Evolutionary conservation across 2,329 filamentous ascomycete species (phyloP).

Genomic region (Microsporum audouinii): DNA sequence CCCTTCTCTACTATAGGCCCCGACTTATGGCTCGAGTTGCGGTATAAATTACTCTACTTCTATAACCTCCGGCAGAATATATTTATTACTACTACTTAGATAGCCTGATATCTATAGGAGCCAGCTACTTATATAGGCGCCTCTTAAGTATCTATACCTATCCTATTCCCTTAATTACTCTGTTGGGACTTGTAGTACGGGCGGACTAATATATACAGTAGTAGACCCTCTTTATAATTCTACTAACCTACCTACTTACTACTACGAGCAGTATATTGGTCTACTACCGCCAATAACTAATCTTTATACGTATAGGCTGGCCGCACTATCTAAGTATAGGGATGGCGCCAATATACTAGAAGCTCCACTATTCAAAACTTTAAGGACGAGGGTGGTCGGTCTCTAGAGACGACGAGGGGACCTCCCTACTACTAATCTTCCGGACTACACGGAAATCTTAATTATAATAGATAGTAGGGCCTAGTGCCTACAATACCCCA

Average conservation of each 20-base stretch:
- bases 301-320: too few relatives aligned
- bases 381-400: background rate
- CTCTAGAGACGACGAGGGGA: background rate
- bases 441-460: background rate
- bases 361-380: too few relatives aligned
- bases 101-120: background rate
- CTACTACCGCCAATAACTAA: too few relatives aligned
- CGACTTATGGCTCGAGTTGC: background rate
- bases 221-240: too few relatives aligned
- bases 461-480: background rate
- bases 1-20: background rate
- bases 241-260: too few relatives aligned
- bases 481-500: background rate
- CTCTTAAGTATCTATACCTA: background rate
- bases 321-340: too few relatives aligned
- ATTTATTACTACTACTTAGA: background rate
- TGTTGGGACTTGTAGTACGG: background rate
- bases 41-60: background rate
- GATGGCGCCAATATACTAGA: too few relatives aligned
- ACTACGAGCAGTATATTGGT: too few relatives aligned
- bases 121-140: background rate
- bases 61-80: background rate
- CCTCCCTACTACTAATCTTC: background rate
- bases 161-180: background rate
- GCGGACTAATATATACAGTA: background rate